These are phyloP conservation scores for Ambrosia artemisiifolia DNA, from an alignment of 129 eudicot species.

Conservation along the genomic window DNA sequence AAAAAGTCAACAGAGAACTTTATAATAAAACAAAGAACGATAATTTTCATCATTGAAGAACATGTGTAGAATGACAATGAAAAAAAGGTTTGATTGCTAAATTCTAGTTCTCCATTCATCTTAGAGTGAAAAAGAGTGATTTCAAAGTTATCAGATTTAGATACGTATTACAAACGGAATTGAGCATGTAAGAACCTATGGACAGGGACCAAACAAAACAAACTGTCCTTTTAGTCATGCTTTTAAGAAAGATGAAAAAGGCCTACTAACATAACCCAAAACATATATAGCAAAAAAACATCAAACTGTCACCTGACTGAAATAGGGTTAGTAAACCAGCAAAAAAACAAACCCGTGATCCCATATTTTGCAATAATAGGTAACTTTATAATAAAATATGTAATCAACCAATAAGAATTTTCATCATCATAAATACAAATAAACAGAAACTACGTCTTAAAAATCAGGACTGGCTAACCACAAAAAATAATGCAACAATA, in stretches of 20 bases:
- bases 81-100: too few relatives aligned
- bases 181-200: constrained; percentile 3
- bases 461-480: background rate
- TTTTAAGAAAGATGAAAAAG: background rate
- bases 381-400: background rate
- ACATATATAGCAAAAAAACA: background rate
- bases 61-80: too few relatives aligned
- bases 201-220: background rate
- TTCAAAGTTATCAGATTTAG: too few relatives aligned
- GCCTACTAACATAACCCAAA: background rate
- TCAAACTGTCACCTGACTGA: background rate
- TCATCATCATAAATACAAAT: background rate
- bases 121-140: too few relatives aligned
- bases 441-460: background rate
- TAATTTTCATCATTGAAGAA: too few relatives aligned
- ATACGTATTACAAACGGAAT: too few relatives aligned
- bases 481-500: background rate
- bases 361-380: background rate
- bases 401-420: background rate
- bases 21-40: too few relatives aligned
- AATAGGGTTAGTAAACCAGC: background rate
- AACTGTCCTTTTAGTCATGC: background rate
- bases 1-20: too few relatives aligned
- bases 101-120: too few relatives aligned
- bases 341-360: background rate